A percentile compares a stretch with the other conserved stretches of the same genome.
Conservation (phyloP, 257 asterid genomes). For the Handroanthus guayacan region DNA sequence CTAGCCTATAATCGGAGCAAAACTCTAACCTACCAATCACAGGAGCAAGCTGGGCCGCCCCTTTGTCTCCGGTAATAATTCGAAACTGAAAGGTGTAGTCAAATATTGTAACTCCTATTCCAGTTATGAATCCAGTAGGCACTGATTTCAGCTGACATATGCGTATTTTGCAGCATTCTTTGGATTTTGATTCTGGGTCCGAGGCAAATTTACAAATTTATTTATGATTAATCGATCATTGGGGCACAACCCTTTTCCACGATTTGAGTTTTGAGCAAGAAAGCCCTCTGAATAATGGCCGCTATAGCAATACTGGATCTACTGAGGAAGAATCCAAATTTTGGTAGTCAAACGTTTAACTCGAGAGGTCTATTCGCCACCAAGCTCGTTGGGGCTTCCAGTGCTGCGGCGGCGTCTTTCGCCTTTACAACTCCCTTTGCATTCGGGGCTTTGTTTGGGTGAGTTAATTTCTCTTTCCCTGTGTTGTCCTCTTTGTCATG, state of each 20-base stretch:
- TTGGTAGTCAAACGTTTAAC: constrained; percentile 48
- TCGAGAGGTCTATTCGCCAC: constrained; percentile 59
- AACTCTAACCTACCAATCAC: no score
- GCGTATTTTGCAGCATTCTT: constrained; percentile 11
- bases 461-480: not conserved
- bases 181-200: not conserved
- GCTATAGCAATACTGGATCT: constrained; percentile 67
- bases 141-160: not conserved
- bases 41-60: not conserved
- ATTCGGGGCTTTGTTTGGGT: constrained; percentile 63
- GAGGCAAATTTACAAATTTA: not conserved
- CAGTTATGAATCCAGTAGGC: not conserved
- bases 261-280: constrained; percentile 20
- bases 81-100: no score
- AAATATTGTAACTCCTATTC: not conserved
- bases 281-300: constrained; percentile 51
- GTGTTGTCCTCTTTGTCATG: not conserved
- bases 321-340: constrained; percentile 58
- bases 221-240: constrained; percentile 10
- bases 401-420: constrained; percentile 49
- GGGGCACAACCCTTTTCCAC: constrained; percentile 25
- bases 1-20: no score
- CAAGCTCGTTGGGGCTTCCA: constrained; percentile 51
- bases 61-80: not conserved
- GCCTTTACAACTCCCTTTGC: constrained; percentile 68